A percentile compares a stretch with the other conserved stretches of the same genome.
phyloP scores from a whole-genome alignment of 2,329 filamentous ascomycete species.

The Blastomyces percursus region DNA sequence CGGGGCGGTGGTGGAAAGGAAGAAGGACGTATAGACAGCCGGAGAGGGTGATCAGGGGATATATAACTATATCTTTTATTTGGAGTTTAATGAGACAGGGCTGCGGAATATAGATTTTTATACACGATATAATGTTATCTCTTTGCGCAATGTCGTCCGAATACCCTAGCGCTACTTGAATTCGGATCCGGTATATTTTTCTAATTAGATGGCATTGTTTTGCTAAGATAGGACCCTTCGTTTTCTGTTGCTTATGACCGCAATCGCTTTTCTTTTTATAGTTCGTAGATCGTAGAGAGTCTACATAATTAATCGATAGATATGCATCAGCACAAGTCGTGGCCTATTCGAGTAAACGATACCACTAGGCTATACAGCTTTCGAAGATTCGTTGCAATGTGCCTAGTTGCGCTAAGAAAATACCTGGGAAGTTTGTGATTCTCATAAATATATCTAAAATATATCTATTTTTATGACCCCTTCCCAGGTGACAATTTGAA shows the following conservation, averaged over 20 bases:
- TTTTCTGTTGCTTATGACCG: neutral
- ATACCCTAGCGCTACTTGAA: neutral
- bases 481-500: too few species aligned
- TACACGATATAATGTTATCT: neutral
- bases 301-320: neutral
- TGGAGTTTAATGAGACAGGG: neutral
- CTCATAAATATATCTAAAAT: neutral
- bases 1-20: slow-evolving; percentile 30
- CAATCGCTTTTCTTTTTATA: neutral
- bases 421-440: neutral
- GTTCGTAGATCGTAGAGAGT: neutral
- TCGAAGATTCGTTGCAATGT: neutral
- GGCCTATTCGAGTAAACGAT: too few species aligned
- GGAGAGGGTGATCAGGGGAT: neutral
- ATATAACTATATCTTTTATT: neutral
- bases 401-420: neutral
- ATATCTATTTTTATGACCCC: neutral
- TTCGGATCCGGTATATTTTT: neutral
- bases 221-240: neutral
- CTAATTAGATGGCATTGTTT: neutral
- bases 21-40: slow-evolving; percentile 12
- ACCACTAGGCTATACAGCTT: too few species aligned
- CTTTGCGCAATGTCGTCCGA: neutral
- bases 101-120: neutral
- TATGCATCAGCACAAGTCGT: neutral